Evolutionary conservation across 257 asterid species (phyloP), one percentile per base, ranked within the genome.

Genomic region (Penstemon newberryi): DNA sequence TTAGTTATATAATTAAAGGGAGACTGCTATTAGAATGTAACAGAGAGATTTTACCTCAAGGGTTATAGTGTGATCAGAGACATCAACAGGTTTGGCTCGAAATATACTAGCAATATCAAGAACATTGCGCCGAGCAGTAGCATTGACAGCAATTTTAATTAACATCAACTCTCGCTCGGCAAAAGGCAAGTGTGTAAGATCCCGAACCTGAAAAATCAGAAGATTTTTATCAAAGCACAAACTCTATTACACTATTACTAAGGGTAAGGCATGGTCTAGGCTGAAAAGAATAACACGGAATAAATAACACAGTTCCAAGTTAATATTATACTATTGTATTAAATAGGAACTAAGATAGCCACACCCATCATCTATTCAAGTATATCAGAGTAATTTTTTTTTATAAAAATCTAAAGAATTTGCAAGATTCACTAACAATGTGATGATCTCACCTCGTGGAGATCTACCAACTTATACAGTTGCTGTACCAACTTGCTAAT

Each of bases 61-160:
- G 73, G 98, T 92, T 50, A 92, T 88, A 50, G 98, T 92, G 81
- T 92, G 98, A 79, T 88, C 97, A 72, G 98, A 92, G 69, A 92
- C 97, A 77, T 92, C 98, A 78, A 92, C 93, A 72, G 98, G 95
- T 80, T 86, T 92, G 65, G 98, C 98, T 80, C 98, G 85, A 77
- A 92, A 92, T 77, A 92, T 92, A 82, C 98, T 92, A 42, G 98
- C 98, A 73, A 92, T 92, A 70, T 90, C 98, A 41, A 92, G 98
- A 75, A 92, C 97, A 75, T 84, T 85, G 61, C 98, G 87, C 3
- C 98, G 85, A 18, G 97, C 98, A 66, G 96, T 60, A 63, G 98
- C 85, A 82, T 92, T 90, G 71, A 80, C 98, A 38, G 98, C 95
- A 45, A 92, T 79, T 75, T 92, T 92, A 69, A 92, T 90, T 69